A percentile compares a stretch with the other conserved stretches of the same genome.
These are phyloP conservation scores for Populus nigra DNA, from an alignment of 345 rosid genomes.

Conservation along the genomic window DNA sequence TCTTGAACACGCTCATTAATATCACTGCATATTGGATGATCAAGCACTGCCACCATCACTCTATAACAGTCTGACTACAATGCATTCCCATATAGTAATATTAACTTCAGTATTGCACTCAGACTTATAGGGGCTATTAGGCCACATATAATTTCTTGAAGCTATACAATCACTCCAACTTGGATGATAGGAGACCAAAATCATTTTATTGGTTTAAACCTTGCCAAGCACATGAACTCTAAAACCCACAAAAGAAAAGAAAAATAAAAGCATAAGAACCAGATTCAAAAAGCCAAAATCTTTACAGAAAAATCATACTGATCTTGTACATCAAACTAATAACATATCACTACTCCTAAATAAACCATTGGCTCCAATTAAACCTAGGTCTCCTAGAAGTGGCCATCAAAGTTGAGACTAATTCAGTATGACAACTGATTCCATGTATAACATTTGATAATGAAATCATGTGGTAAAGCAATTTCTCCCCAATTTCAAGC, in stretches of 20 bases:
- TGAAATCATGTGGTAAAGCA: background rate
- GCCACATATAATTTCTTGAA: background rate
- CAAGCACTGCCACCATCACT: background rate
- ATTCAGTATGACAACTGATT: background rate
- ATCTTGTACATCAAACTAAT: background rate
- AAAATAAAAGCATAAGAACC: background rate
- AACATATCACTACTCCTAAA: background rate
- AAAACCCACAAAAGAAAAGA: background rate
- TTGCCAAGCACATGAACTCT: background rate
- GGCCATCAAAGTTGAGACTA: background rate
- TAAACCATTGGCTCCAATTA: background rate
- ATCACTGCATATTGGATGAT: background rate
- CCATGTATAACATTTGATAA: background rate
- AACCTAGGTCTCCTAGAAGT: background rate
- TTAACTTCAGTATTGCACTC: background rate
- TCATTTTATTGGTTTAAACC: background rate
- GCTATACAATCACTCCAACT: conserved; percentile 1
- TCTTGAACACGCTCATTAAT: conserved; percentile 1
- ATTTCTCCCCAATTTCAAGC: background rate
- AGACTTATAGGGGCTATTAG: background rate
- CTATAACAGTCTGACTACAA: background rate
- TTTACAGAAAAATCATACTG: too few relatives aligned
- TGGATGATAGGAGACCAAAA: background rate
- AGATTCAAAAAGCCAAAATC: background rate
- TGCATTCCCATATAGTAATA: background rate